Evolutionary conservation across 495 filamentous ascomycete species (phyloP).

Genomic region (Staphylotrichum tortipilum): DNA sequence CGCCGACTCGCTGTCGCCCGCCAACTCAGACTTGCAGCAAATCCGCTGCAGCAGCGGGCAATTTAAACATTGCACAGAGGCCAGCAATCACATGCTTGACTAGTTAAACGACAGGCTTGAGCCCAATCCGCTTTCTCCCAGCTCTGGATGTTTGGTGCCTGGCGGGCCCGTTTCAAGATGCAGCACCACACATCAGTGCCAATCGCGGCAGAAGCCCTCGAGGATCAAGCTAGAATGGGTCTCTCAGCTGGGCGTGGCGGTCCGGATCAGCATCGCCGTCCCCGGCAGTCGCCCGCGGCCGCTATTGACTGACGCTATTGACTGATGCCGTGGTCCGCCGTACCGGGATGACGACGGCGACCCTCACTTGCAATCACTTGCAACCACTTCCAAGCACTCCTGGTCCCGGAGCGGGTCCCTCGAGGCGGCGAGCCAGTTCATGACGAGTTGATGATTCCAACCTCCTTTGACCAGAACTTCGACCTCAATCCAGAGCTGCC

Average conservation of each 20-base stretch:
- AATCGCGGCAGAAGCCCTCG: too few species aligned
- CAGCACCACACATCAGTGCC: too few species aligned
- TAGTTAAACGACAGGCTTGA: too few species aligned
- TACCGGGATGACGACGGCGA: neutral
- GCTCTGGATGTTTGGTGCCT: too few species aligned
- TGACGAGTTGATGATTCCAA: neutral
- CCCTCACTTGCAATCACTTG: neutral
- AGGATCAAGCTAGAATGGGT: too few species aligned
- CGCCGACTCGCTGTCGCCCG: neutral
- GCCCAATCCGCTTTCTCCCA: too few species aligned
- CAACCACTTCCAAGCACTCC: too few species aligned
- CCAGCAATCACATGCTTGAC: neutral
- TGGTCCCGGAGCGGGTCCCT: too few species aligned
- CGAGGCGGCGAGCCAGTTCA: neutral
- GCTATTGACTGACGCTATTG: too few species aligned
- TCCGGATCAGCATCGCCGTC: too few species aligned
- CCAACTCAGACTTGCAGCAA: neutral
- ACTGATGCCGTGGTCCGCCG: neutral
- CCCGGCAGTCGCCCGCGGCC: neutral
- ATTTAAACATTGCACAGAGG: neutral
- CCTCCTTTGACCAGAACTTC: neutral
- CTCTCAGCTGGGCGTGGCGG: too few species aligned
- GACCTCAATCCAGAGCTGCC: neutral
- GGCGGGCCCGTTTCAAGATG: too few species aligned
- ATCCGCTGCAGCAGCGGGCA: neutral